Base-by-base conservation (phyloP, 2,329 filamentous ascomycete genomes). In the Paecilomyces dactylethromorphus region DNA sequence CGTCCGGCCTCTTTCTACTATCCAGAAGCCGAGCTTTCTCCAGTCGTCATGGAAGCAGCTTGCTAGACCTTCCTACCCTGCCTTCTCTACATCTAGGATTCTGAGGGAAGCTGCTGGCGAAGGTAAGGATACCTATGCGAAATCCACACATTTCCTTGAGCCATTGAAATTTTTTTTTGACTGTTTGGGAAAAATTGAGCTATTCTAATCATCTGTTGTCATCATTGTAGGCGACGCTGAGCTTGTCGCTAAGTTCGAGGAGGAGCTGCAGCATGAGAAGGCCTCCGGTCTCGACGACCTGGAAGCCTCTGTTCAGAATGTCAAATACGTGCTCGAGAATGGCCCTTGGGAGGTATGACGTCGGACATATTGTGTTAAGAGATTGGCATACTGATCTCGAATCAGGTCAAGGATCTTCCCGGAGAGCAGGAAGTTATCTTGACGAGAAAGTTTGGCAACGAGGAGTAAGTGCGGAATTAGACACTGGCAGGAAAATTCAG, bases 371-470 rank as follows among this genome's bases (percentile, higher is more conserved):
- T 33, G 13, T 21, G 21, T 10, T 49, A 21, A 11, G 13, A 49
- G 12, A 18, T 8, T 26, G 12, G 29, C 3, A 12, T 56, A 2
- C 8, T 21, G 2, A 45, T 18, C 26, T 5, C 11, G 18, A 22
- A 51, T 21, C 60, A 84, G 79, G 74, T 87, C 62, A 81, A 90
- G 69, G 94, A 99, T 76, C 85, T 82, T 32, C 82, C 88, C 29
- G 94, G 94, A 62, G 84, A 91, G 75, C 90, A 97, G 79, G 91
- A 96, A 67, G 90, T 99, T 66, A 82, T 89, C 69, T 83, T 99
- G 65, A 89, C 86, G 61, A 89, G 92, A 70, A 88, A 84, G 64
- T 93, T 90, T 70, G 90, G 89, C 69, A 87, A 96, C 63, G 94
- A 99, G 81, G 91, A 88, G 91, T 94, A 77, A 77, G 87, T 76